Conservation (phyloP, 176 grass and related monocot species). For the Juncus effusus region DNA sequence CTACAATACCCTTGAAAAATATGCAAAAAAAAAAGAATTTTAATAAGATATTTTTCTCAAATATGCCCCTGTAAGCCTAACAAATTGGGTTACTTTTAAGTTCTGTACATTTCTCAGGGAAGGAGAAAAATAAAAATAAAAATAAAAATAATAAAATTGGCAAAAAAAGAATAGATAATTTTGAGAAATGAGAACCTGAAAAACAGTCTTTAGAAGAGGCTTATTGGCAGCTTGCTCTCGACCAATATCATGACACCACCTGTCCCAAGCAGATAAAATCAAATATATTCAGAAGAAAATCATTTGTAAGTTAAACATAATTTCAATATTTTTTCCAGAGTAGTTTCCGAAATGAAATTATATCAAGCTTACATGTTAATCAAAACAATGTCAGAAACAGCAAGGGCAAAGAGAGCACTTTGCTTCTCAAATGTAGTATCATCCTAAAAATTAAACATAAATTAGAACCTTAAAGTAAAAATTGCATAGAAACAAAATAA, state of each 20-base stretch:
- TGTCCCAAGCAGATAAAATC: constrained; percentile 27
- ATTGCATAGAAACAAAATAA: constrained; percentile 27
- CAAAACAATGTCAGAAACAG: constrained; percentile 82
- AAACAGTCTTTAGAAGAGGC: constrained; percentile 71
- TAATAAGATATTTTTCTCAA: too few relatives aligned
- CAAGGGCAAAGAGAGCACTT: constrained; percentile 77
- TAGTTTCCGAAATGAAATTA: constrained; percentile 1
- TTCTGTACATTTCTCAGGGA: too few relatives aligned
- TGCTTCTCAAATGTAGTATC: constrained; percentile 82
- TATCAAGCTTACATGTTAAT: constrained; percentile 68
- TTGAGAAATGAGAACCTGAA: constrained; percentile 44
- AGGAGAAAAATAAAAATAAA: too few relatives aligned
- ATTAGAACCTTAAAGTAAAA: constrained; percentile 1
- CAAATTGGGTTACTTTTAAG: too few relatives aligned
- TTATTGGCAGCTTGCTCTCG: constrained; percentile 75
- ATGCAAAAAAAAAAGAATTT: constrained; percentile 2
- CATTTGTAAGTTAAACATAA: constrained; percentile 6
- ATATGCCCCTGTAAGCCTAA: too few relatives aligned
- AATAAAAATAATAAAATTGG: too few relatives aligned
- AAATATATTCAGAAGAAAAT: constrained; percentile 5
- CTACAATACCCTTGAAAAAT: constrained; percentile 15
- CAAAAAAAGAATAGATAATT: neutral
- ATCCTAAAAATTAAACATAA: constrained; percentile 46
- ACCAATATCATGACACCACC: constrained; percentile 95
- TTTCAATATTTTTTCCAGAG: neutral